Conservation (phyloP, 208 protist genomes). For the Leishmania mexicana region DNA sequence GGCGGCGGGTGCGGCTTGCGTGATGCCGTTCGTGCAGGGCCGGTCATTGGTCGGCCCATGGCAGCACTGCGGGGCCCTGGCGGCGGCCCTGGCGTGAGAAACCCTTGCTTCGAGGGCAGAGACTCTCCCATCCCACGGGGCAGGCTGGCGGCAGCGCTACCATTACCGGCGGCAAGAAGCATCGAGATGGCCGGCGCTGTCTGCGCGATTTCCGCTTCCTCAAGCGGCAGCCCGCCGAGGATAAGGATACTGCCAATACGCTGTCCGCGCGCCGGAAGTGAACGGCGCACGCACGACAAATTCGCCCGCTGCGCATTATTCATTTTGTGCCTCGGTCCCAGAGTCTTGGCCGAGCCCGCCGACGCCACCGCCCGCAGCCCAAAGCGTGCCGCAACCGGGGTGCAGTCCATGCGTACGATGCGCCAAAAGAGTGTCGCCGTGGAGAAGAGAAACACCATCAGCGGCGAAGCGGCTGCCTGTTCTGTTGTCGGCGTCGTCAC, state of each 20-base stretch:
- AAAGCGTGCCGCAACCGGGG: conserved; percentile 33
- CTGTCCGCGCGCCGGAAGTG: conserved; percentile 26
- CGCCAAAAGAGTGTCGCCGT: conserved; percentile 64
- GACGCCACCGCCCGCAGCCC: conserved; percentile 27
- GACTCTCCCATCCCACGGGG: background rate
- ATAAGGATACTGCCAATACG: conserved; percentile 26
- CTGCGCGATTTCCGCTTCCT: conserved; percentile 18
- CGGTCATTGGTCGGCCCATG: conserved; percentile 13
- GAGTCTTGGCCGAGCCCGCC: background rate
- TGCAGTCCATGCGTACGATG: conserved; percentile 39
- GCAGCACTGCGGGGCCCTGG: conserved; percentile 8
- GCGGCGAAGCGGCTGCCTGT: background rate
- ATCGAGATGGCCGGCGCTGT: conserved; percentile 27
- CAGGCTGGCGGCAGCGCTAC: background rate
- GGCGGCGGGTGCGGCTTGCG: conserved; percentile 1
- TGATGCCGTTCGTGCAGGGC: conserved; percentile 10
- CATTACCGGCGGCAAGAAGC: conserved; percentile 9
- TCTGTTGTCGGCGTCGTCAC: background rate
- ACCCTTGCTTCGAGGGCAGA: background rate
- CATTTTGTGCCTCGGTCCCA: background rate
- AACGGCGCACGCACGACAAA: conserved; percentile 16
- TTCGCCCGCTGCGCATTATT: background rate
- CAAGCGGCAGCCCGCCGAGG: conserved; percentile 26
- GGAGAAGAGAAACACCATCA: conserved; percentile 65
- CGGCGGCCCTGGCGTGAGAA: conserved; percentile 13